phyloP scores from a whole-genome alignment of 2,329 filamentous ascomycete genomes.

The Rhinocladiella similis region DNA sequence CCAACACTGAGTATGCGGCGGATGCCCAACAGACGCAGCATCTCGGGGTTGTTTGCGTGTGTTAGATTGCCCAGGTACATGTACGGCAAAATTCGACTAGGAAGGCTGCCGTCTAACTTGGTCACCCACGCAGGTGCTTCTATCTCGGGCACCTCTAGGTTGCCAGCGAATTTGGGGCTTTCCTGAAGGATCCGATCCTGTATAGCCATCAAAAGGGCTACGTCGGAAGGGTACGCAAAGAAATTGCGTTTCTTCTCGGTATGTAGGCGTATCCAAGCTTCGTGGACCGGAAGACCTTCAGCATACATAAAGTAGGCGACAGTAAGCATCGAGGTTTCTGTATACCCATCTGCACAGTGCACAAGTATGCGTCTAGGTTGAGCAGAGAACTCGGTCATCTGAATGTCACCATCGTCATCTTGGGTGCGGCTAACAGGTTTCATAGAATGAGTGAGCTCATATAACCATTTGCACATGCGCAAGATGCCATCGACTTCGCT shows the following conservation, averaged over 20 bases:
- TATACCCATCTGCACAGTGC: slow-evolving; percentile 94
- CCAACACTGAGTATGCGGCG: slow-evolving; percentile 87
- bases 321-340: slow-evolving; percentile 84
- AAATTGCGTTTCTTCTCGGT: slow-evolving; percentile 82
- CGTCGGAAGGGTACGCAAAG: slow-evolving; percentile 92
- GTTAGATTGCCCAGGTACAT: slow-evolving; percentile 94
- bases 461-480: slow-evolving; percentile 87
- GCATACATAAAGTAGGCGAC: slow-evolving; percentile 94
- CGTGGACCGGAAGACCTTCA: slow-evolving; percentile 74
- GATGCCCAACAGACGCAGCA: slow-evolving; percentile 79
- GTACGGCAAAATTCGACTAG: slow-evolving; percentile 84
- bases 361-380: slow-evolving; percentile 73
- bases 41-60: slow-evolving; percentile 89
- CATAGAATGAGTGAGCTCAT: slow-evolving; percentile 71
- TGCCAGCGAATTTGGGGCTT: slow-evolving; percentile 54
- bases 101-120: slow-evolving; percentile 84
- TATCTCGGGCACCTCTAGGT: slow-evolving; percentile 19
- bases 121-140: slow-evolving; percentile 75
- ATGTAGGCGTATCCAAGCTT: slow-evolving; percentile 86
- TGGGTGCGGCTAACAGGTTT: slow-evolving; percentile 34
- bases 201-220: slow-evolving; percentile 75
- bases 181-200: slow-evolving; percentile 72
- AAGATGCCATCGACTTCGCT: slow-evolving; percentile 80
- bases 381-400: slow-evolving; percentile 45
- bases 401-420: slow-evolving; percentile 58